phyloP scores from a whole-genome alignment of 768 basidiomycete species.

The Psilocybe cubensis region DNA sequence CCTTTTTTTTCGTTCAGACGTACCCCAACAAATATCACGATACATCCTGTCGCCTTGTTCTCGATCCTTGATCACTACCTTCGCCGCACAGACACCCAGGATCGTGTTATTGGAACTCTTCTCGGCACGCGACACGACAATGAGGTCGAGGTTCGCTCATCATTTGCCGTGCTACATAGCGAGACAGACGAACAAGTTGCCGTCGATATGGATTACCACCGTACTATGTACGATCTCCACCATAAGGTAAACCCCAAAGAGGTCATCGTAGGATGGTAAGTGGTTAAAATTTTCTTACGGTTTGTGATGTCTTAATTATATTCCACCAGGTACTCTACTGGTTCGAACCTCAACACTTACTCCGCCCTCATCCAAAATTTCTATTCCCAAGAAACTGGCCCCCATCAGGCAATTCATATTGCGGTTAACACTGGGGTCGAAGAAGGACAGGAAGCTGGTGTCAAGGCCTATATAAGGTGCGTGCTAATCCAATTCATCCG shows the following conservation, averaged over 20 bases:
- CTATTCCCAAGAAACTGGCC: constrained; percentile 90
- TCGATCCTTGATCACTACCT: constrained; percentile 97
- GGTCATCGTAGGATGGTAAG: constrained; percentile 93
- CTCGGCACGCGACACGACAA: constrained; percentile 78
- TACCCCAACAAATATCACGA: constrained; percentile 71
- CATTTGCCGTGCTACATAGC: constrained; percentile 92
- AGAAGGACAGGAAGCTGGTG: constrained; percentile 63
- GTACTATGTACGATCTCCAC: constrained; percentile 90
- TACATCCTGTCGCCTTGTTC: constrained; percentile 93
- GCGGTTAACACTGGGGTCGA: constrained; percentile 87
- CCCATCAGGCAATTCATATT: constrained; percentile 89
- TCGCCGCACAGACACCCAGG: constrained; percentile 78
- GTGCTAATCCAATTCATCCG: constrained; percentile 20
- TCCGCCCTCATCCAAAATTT: constrained; percentile 98
- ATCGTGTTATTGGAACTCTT: constrained; percentile 93
- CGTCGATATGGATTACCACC: constrained; percentile 96
- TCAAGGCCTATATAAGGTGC: constrained; percentile 88
- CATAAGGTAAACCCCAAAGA: constrained; percentile 85
- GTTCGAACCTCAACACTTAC: constrained; percentile 88
- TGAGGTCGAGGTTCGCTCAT: constrained; percentile 76
- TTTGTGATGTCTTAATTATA: constrained; percentile 4
- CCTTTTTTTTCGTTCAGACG: constrained; percentile 46
- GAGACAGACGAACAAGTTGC: constrained; percentile 93
- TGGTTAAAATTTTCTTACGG: constrained; percentile 17
- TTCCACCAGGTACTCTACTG: constrained; percentile 82